Evolutionary conservation across 2,329 filamentous ascomycete genomes (phyloP).

Genomic region (Fusarium sp.): DNA sequence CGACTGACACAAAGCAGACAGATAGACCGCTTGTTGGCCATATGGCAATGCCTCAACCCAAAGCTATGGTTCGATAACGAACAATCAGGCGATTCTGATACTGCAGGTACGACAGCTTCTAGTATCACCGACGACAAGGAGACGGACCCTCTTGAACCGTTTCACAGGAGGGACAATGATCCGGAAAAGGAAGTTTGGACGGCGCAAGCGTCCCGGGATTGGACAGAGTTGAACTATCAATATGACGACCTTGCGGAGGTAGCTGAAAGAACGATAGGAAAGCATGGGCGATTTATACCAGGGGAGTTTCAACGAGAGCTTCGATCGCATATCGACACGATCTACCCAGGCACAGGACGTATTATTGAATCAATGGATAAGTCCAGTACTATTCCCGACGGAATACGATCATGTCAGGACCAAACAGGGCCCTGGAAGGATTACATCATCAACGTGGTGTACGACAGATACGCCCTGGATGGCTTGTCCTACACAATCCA

Average conservation of each 20-base stretch:
- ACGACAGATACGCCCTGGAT: background rate
- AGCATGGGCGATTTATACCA: fast-evolving
- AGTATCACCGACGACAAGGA: background rate
- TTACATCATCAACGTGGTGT: background rate
- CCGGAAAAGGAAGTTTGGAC: background rate
- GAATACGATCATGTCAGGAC: fast-evolving
- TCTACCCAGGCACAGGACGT: background rate
- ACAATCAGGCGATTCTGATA: fast-evolving
- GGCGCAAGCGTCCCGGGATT: background rate
- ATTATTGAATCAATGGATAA: background rate
- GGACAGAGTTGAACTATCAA: background rate
- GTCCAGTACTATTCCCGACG: fast-evolving
- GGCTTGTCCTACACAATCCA: background rate
- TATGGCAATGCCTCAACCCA: background rate
- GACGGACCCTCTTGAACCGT: background rate
- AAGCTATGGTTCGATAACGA: background rate
- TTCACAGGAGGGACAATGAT: background rate
- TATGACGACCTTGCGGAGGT: background rate
- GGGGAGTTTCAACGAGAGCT: background rate
- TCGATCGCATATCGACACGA: background rate
- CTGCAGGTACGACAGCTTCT: fast-evolving
- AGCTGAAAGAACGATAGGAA: background rate
- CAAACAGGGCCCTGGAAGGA: background rate
- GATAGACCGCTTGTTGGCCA: background rate
- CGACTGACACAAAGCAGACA: background rate